Evolutionary conservation across 306 rosid species (phyloP).

Genomic region (Trichosanthes cucumerina): DNA sequence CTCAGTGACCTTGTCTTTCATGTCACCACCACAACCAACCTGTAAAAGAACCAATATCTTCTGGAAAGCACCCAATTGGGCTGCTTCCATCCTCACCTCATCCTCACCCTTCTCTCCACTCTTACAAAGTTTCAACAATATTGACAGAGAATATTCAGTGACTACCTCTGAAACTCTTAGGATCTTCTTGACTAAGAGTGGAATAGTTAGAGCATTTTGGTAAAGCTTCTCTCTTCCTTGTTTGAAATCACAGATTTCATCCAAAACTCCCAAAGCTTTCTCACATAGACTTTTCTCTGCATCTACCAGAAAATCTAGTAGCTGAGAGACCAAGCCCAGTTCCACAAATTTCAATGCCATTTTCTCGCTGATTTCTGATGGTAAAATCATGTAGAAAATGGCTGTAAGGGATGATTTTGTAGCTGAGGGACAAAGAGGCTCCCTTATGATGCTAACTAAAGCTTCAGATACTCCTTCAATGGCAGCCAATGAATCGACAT

Average conservation of each 20-base stretch:
- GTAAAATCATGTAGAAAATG: conserved; percentile 39
- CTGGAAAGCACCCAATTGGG: conserved; percentile 62
- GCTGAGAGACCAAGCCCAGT: conserved; percentile 48
- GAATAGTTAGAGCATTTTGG: conserved; percentile 54
- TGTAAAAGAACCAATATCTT: conserved; percentile 77
- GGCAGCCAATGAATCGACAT: conserved; percentile 24
- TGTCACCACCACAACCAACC: conserved; percentile 53
- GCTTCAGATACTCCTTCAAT: conserved; percentile 45
- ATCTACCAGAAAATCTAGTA: conserved; percentile 54
- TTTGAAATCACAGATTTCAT: conserved; percentile 35
- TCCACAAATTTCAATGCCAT: conserved; percentile 35
- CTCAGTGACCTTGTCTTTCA: conserved; percentile 56
- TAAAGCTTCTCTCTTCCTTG: conserved; percentile 46
- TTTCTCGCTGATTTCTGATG: conserved; percentile 13
- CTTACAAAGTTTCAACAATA: conserved; percentile 59
- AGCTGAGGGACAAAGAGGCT: conserved; percentile 29
- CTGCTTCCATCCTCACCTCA: conserved; percentile 40
- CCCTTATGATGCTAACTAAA: conserved; percentile 38
- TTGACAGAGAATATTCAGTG: conserved; percentile 42
- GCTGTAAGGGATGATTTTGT: conserved; percentile 53
- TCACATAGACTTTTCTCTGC: conserved; percentile 50
- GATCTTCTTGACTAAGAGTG: conserved; percentile 68
- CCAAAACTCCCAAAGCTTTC: conserved; percentile 57
- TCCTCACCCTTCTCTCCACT: conserved; percentile 19
- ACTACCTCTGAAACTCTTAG: conserved; percentile 53